Percentiles rank a stretch among this genome's conserved stretches.
Conservation (phyloP, 2,329 filamentous ascomycete species). For the Penicillium sp. region DNA sequence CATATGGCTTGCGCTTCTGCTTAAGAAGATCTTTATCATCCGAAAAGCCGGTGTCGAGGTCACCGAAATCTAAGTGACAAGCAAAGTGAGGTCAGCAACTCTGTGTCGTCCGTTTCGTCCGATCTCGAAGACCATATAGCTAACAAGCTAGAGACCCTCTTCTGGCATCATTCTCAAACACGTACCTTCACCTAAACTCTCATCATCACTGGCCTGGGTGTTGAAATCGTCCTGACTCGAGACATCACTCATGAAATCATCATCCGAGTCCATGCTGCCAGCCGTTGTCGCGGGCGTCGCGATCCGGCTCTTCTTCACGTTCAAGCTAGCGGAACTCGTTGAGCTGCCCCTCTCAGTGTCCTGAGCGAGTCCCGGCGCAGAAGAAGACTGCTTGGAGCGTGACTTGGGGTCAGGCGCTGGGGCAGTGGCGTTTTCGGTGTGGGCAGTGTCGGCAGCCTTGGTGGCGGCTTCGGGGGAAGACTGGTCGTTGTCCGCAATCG, state of each 20-base stretch:
- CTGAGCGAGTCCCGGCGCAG: conserved; percentile 8
- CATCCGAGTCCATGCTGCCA: conserved; percentile 86
- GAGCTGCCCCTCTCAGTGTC: conserved; percentile 27
- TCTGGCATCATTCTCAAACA: neutral
- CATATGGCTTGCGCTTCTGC: conserved; percentile 72
- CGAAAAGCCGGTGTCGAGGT: conserved; percentile 62
- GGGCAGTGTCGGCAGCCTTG: conserved; percentile 25
- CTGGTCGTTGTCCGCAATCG: conserved; percentile 33
- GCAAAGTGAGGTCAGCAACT: conserved; percentile 8
- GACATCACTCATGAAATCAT: conserved; percentile 84
- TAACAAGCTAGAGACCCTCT: neutral
- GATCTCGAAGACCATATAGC: neutral
- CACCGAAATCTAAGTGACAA: conserved; percentile 53
- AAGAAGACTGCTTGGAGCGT: conserved; percentile 28
- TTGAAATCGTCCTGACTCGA: conserved; percentile 74
- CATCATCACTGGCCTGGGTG: conserved; percentile 72
- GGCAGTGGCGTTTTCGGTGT: conserved; percentile 28
- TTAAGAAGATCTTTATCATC: conserved; percentile 72
- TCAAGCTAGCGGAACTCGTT: conserved; percentile 16
- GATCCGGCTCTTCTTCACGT: conserved; percentile 34
- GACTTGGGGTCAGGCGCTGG: conserved; percentile 27
- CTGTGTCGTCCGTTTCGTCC: neutral
- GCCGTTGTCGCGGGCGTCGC: conserved; percentile 46
- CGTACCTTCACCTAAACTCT: conserved; percentile 47
- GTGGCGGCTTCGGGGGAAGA: conserved; percentile 32